Evolutionary conservation across 495 filamentous ascomycete species (phyloP).

Genomic region (Cudoniella acicularis): DNA sequence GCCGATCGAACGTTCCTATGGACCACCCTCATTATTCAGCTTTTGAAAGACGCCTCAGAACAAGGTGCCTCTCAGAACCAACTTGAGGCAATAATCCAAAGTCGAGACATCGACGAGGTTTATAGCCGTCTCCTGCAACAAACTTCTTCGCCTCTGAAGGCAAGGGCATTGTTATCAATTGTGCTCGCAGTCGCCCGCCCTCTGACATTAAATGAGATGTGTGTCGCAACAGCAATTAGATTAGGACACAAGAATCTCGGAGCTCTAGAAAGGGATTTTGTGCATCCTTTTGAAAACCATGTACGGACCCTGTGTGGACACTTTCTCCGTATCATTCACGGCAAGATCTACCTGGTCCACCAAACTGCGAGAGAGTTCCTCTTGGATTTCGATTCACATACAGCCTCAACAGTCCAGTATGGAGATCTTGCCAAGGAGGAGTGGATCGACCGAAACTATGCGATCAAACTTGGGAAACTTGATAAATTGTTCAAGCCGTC

Average conservation of each 20-base stretch:
- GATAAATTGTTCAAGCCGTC: no score
- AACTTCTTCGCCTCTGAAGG: neutral
- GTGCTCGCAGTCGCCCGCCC: slow-evolving; percentile 8
- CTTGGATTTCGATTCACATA: no score
- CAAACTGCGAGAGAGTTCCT: slow-evolving; percentile 31
- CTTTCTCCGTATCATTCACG: slow-evolving; percentile 37
- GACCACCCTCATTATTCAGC: slow-evolving; percentile 31
- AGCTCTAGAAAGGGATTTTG: neutral
- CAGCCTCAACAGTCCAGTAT: no score
- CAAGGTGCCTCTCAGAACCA: slow-evolving; percentile 9
- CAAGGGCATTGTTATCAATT: slow-evolving; percentile 2
- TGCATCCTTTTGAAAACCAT: slow-evolving; percentile 9
- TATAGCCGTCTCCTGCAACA: slow-evolving; percentile 1
- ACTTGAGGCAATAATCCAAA: slow-evolving; percentile 12
- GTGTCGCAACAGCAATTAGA: slow-evolving; percentile 2
- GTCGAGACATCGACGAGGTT: slow-evolving; percentile 18
- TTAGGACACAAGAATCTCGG: slow-evolving; percentile 1
- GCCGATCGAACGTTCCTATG: slow-evolving; percentile 36
- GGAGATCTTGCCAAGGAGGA: no score
- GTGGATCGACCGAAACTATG: no score
- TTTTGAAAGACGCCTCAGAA: slow-evolving; percentile 12
- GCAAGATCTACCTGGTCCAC: slow-evolving; percentile 31
- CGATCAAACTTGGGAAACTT: no score
- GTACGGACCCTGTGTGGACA: slow-evolving; percentile 36
- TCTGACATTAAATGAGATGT: slow-evolving; percentile 4